Evolutionary conservation across 495 filamentous ascomycete genomes (phyloP), one percentile per base, ranked within the genome.

Genomic region (Podospora pseudocomata): DNA sequence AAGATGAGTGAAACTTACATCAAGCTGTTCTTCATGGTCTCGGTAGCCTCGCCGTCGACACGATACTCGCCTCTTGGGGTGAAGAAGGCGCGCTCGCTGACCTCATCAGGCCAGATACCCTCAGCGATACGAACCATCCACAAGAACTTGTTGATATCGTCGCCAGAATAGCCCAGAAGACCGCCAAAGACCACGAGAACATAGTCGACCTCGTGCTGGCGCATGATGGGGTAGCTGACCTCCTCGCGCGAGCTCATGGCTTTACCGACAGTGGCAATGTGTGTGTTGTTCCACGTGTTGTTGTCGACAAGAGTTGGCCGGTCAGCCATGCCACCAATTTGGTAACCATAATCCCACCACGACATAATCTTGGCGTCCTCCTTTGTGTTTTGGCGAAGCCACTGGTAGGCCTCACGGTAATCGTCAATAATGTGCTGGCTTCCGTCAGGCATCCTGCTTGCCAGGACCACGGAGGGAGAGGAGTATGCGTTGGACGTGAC

Each of bases 91-190:
- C 96, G 90, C 83, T 99, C 96, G 80, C 92, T 97, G 71, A 99
- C 90, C 86, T 99, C 93, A 70, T 98, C 92, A 20, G 96, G 96
- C 96, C 96, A 99, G 80, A 99, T 97, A 70, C 96, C 96, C 80
- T 98, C 96, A 54, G 96, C 95, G 71, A 99, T 99, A 76, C 96
- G 88, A 65, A 99, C 95, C 96, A 99, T 99, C 96, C 96, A 99
- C 67, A 99, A 81, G 85, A 99, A 99, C 82, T 99, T 99, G 83
- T 99, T 99, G 85, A 99, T 96, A 75, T 99, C 96, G 75, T 99
- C 96, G 61, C 96, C 96, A n/a, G 93, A 97, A 82, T 99, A 99
- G 67, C 96, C 96, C 23, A 99, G 83, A 60, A 99, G 86, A 71
- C 92, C 96, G 74, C 96, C 96, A 75, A 98, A 99, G 65, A 99